Evolutionary conservation across 805 yeast species (phyloP).

Genomic region (Wickerhamomyces sydowiorum): DNA sequence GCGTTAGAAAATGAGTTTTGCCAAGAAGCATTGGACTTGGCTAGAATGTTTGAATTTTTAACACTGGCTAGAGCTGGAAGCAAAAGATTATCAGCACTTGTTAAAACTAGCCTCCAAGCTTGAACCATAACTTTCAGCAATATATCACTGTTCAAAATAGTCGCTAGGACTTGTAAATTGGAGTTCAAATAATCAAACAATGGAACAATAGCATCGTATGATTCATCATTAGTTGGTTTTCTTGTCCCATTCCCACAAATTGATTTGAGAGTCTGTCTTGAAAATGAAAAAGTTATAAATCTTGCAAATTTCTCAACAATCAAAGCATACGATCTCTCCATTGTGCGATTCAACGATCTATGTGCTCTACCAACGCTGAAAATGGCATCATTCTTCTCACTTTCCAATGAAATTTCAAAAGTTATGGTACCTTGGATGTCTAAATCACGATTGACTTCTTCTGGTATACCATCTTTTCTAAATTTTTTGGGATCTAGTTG

Average conservation of each 20-base stretch:
- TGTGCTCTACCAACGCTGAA: slow-evolving; percentile 76
- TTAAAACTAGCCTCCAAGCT: slow-evolving; percentile 73
- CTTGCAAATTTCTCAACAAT: slow-evolving; percentile 71
- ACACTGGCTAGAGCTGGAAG: slow-evolving; percentile 63
- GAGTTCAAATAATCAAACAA: slow-evolving; percentile 68
- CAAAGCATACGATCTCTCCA: slow-evolving; percentile 59
- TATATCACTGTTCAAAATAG: slow-evolving; percentile 47
- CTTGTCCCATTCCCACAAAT: slow-evolving; percentile 48
- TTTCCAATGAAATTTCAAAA: slow-evolving; percentile 68
- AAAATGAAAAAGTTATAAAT: slow-evolving; percentile 51
- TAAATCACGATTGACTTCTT: slow-evolving; percentile 46
- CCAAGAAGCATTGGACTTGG: slow-evolving; percentile 30
- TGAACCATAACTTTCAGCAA: slow-evolving; percentile 63
- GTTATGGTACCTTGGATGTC: slow-evolving; percentile 65
- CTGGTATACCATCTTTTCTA: slow-evolving; percentile 64
- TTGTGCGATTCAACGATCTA: slow-evolving; percentile 55
- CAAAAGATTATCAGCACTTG: slow-evolving; percentile 62
- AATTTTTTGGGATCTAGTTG: slow-evolving; percentile 58
- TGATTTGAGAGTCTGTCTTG: slow-evolving; percentile 49
- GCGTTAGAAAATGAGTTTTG: slow-evolving; percentile 38
- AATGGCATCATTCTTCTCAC: slow-evolving; percentile 73
- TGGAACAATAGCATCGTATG: slow-evolving; percentile 65
- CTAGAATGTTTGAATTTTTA: slow-evolving; percentile 19
- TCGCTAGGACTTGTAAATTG: slow-evolving; percentile 60
- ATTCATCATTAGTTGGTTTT: slow-evolving; percentile 38